Base-by-base conservation (phyloP, 129 eudicot genomes). In the Chrysanthemum seticuspe region DNA sequence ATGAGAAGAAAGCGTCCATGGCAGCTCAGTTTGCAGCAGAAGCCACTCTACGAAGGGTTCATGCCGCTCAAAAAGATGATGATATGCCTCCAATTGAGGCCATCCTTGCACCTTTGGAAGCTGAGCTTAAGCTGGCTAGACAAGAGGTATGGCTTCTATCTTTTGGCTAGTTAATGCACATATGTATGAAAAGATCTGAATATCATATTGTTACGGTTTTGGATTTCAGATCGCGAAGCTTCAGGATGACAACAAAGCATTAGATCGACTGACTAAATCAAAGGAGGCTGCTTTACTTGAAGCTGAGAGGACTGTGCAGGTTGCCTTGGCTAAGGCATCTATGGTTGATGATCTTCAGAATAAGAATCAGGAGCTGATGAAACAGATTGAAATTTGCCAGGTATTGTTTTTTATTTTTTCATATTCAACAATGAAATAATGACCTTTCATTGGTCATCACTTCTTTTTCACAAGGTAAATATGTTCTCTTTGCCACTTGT, bases 51-150 rank as follows among this genome's bases (percentile, higher is more conserved):
- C 79, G 97, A 56, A 86, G 97, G 79, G 97, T 91, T 68, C 97
- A 88, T 82, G 97, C 97, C 67, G 97, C 90, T 76, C 97, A 91
- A 73, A 91, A 91, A 70, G 97, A 91, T 60, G 97, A 91, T 80
- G 97, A 91, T 60, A 91, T 91, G 97, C 97, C 97, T 76, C 97
- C 97, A 56, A 91, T 91, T 67, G 97, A 91, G 82, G 97, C 97
- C 36, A 91, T 91, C 47, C 86, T 91, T 78, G 97, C 95, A 73
- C 97, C 97, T 18, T 71, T 91, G 80, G 95, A 91, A 82, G 97
- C 97, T 60, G 97, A 91, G 78, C 95, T 88, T 64, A 91, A 91
- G 85, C 84, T 91, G 78, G 95, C 97, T n/a, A 84, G 95, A 29
- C 97, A 83, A 72, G 97, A 91, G 92, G 97, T 88, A 89, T 82